Base-by-base conservation (phyloP, 163 green algal species). In the Chlorella variabilis region DNA sequence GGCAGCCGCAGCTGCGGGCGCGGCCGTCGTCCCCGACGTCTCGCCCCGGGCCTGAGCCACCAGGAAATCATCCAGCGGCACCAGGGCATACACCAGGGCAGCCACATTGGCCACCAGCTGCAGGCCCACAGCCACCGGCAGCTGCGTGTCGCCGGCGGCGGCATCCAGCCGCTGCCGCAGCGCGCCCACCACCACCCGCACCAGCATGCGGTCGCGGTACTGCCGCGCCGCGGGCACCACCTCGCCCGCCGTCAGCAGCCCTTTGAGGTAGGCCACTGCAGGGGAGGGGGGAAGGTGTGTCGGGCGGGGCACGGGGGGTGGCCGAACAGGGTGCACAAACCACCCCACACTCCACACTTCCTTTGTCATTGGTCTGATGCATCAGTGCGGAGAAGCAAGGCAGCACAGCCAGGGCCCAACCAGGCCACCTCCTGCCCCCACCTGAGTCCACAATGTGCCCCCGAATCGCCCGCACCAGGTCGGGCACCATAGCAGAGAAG, bases 91-190 rank as follows among this genome's bases (percentile, higher is more conserved):
- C 39, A 75, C 63, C n/a, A 89, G 39, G 29, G 66, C 62, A 7
- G 79, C 84, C 0, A 81, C 74, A 42, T 90, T 84, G n/a, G 83
- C 81, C 13, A 85, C 81, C 39, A 85, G 80, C 80, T 89, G 86
- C 83, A 78, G 65, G 2, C n/a, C 29, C 3, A 56, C 59, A 1
- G 48, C 54, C 68, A 85, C 36, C 29, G 59, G 39, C 3, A 56
- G n/a, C 62, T 69, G 31, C 34, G 71, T 39, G 23, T 75, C 36
- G 29, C 25, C 70, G 17, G 63, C 76, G 34, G 18, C 45, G 4
- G 71, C 54, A 23, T 75, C 77, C 83, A 85, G 34, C 9, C 61
- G 62, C 29, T 56, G 49, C 83, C 78, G 77, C 23, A 87, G 70
- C 7, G 59, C 49, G 7, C 48, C 49, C 13, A 63, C 61, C 13